Base-by-base conservation (phyloP, 2,329 filamentous ascomycete species). In the Ophiocordyceps australis region DNA sequence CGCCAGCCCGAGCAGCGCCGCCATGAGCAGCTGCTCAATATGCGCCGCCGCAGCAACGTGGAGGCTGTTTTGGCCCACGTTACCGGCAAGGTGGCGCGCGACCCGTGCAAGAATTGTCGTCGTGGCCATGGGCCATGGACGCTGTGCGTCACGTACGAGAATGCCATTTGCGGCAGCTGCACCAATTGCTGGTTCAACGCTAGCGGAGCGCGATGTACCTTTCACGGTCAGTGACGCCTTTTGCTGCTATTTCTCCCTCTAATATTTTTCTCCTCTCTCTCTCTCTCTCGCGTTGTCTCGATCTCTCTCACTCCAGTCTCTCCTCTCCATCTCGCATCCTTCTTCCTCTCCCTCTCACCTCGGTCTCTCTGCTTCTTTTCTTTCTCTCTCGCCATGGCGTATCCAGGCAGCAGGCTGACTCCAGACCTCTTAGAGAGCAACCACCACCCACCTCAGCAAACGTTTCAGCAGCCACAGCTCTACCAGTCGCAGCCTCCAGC, bases 121-220 rank as follows among this genome's bases (percentile, higher is more conserved):
- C 70, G 67, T 39, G 63, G 63, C 4, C 62, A 69, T 31, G 66
- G 66, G 0, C 65, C 66, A 0, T 72, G 65, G 65, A 62, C 52
- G 1, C 52, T 53, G 11, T 72, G 66, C 33, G 54, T 72, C n/a
- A 49, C 68, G n/a, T 59, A 65, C 14, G 59, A 61, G 24, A 65
- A 65, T 2, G 61, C 67, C 38, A 64, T 71, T 61, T 69, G 62
- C 30, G 65, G 66, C 8, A 68, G 62, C 37, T 72, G 66, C 33
- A 59, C 65, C 30, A 72, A 72, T 38, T 72, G 66, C 40, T 71
- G 66, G 65, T 71, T 65, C 43, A 72, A 72, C 29, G 65, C 65
- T 7, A 68, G 63, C 26, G 65, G 65, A 8, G 57, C 62, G 8
- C 48, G 65, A 26, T 72, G 66, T 32, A 69, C 64, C 10, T 71